Conservation (phyloP, 768 basidiomycete species). For the Piloderma croceum region DNA sequence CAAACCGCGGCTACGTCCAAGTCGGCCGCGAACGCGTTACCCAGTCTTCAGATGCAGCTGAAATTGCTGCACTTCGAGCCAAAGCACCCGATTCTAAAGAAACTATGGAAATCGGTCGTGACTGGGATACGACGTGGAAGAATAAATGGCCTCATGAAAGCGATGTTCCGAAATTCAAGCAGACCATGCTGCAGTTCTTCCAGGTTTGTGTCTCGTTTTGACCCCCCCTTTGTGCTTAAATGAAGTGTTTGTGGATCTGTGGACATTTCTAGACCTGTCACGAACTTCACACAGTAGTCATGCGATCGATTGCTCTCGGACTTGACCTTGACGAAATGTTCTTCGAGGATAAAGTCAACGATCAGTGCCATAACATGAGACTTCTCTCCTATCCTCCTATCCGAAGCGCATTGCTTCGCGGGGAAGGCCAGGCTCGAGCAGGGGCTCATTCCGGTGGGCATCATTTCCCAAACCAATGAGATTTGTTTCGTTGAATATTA, state of each 20-base stretch:
- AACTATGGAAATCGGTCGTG: constrained; percentile 84
- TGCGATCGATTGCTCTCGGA: constrained; percentile 84
- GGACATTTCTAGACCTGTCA: constrained; percentile 54
- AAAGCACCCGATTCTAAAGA: constrained; percentile 82
- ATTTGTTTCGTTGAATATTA: neutral
- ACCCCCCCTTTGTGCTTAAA: neutral
- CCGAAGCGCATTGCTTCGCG: constrained; percentile 46
- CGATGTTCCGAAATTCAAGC: constrained; percentile 62
- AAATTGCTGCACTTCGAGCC: constrained; percentile 68
- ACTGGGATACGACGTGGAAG: constrained; percentile 71
- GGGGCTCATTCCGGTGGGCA: constrained; percentile 70
- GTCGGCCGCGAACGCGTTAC: constrained; percentile 81
- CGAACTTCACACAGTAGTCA: constrained; percentile 65
- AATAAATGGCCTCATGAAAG: constrained; percentile 74
- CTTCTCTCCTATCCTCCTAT: constrained; percentile 81
- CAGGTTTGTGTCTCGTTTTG: constrained; percentile 33
- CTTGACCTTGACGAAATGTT: constrained; percentile 66
- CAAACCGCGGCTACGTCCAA: constrained; percentile 80
- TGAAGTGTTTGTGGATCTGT: constrained; percentile 8
- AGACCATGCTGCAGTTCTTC: constrained; percentile 72
- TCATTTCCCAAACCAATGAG: neutral
- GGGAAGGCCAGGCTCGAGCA: constrained; percentile 71
- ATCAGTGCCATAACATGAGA: constrained; percentile 77
- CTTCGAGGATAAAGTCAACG: constrained; percentile 70
- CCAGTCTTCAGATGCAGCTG: constrained; percentile 59